Evolutionary conservation across 345 rosid genomes (phyloP).

Genomic region (Erysimum cheiranthoides): DNA sequence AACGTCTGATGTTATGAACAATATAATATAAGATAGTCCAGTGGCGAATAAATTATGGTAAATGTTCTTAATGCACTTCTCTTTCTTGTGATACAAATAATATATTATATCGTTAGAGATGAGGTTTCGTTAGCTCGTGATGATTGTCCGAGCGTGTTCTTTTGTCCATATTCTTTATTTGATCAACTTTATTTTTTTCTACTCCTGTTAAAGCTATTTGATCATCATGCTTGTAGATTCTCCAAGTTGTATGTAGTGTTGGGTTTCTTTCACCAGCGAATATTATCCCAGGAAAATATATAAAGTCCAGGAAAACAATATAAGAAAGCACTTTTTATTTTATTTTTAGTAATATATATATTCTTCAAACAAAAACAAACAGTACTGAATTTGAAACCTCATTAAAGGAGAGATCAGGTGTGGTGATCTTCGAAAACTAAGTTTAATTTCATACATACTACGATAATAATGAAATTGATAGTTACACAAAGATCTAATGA

Average conservation of each 20-base stretch:
- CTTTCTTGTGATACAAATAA: constrained; percentile 25
- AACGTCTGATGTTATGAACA: constrained; percentile 3
- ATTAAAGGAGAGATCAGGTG: neutral
- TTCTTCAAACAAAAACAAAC: neutral
- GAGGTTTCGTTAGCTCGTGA: constrained; percentile 44
- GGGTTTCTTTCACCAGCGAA: constrained; percentile 49
- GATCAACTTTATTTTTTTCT: constrained; percentile 43
- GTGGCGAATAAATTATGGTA: constrained; percentile 13
- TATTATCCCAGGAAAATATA: constrained; percentile 30
- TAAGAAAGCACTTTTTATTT: neutral
- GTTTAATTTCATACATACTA: constrained; percentile 1
- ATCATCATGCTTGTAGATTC: constrained; percentile 46
- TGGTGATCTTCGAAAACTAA: neutral
- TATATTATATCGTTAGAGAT: constrained; percentile 41
- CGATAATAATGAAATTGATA: constrained; percentile 7
- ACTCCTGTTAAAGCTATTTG: constrained; percentile 46
- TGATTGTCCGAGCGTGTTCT: constrained; percentile 49
- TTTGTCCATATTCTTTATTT: constrained; percentile 47
- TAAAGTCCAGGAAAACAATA: constrained; percentile 18
- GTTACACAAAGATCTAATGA: constrained; percentile 1
- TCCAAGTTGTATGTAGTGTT: constrained; percentile 50
- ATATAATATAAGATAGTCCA: neutral
- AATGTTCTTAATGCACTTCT: neutral
- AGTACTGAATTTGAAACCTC: neutral
- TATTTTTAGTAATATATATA: neutral